Evolutionary conservation across 306 rosid genomes (phyloP), one percentile per base, ranked within the genome.

Genomic region (barrel medic (Medicago truncatula)): DNA sequence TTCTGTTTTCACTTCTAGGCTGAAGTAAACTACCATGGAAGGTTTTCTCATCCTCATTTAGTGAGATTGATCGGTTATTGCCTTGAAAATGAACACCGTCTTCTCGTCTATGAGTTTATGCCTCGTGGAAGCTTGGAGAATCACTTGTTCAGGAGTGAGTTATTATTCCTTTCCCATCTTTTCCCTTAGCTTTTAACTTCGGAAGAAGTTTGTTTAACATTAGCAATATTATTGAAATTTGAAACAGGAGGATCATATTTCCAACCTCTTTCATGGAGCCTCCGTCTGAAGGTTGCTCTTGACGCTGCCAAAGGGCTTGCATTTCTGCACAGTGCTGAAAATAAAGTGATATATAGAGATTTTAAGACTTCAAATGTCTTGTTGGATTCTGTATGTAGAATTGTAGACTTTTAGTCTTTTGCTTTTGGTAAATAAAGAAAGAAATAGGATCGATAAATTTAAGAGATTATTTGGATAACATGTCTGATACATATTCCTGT

Each of bases 251-350:
- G 88, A 4, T 81, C 91, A 25, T 87, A 81, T 52, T 85, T 87
- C 53, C 93, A 83, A 53, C 93, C 91, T 58, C 87, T 89, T 41
- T 83, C 93, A 3, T 89, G 93, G 93, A 77, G 81, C 64, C 85
- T 89, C 21, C 93, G 91, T 2, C 59, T 89, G 81, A 87, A 85
- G 75, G 91, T 89, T 71, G 88, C 93, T 31, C 87, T 86, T 67
- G 90, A 79, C 73, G 93, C 90, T 74, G 93, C 90, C 70, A 89
- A 71, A 77, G 91, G 88, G 6, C 93, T 87, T 36, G 88, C 91
- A 43, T 89, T 83, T 78, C 88, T 89, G 28, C 93, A 89, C 69
- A 79, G 76, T 28, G 80, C n/a, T n/a, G n/a, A n/a, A n/a, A n/a
- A n/a, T 25, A 81, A 77, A 87, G 91, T 87, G 57, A 87, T 87